Evolutionary conservation across 345 rosid species (phyloP).

Genomic region (Psidium guajava): DNA sequence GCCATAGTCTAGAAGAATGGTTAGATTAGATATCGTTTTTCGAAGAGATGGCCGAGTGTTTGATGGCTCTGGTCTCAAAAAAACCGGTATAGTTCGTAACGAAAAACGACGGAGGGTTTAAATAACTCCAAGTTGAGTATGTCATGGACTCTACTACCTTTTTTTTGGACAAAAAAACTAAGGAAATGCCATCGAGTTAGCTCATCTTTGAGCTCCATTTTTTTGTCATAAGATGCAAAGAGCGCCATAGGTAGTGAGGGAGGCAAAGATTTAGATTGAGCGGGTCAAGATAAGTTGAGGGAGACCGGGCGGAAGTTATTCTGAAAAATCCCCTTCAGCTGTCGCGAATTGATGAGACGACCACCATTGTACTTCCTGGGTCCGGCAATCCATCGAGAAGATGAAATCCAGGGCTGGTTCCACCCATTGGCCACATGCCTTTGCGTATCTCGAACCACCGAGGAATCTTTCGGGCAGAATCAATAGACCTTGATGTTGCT

Average conservation of each 20-base stretch:
- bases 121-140: too few species aligned
- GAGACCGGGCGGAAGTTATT: not conserved
- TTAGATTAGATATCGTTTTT: too few species aligned
- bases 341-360: not conserved
- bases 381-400: not conserved
- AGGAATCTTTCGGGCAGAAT: constrained; percentile 9
- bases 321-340: not conserved
- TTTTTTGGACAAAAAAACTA: not conserved
- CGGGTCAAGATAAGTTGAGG: not conserved
- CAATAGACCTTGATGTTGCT: not conserved
- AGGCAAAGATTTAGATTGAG: not conserved
- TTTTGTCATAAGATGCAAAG: not conserved
- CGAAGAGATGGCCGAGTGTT: too few species aligned
- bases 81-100: too few species aligned
- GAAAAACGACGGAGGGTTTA: too few species aligned
- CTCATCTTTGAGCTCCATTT: not conserved
- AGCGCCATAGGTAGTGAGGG: too few species aligned
- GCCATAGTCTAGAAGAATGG: too few species aligned
- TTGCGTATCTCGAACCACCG: not conserved
- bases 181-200: not conserved
- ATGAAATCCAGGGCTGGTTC: not conserved
- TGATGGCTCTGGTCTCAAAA: too few species aligned
- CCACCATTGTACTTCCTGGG: not conserved
- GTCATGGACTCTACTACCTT: not conserved
- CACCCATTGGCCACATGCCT: not conserved